Base-by-base conservation (phyloP, 129 eudicot species). In the Ambrosia artemisiifolia region DNA sequence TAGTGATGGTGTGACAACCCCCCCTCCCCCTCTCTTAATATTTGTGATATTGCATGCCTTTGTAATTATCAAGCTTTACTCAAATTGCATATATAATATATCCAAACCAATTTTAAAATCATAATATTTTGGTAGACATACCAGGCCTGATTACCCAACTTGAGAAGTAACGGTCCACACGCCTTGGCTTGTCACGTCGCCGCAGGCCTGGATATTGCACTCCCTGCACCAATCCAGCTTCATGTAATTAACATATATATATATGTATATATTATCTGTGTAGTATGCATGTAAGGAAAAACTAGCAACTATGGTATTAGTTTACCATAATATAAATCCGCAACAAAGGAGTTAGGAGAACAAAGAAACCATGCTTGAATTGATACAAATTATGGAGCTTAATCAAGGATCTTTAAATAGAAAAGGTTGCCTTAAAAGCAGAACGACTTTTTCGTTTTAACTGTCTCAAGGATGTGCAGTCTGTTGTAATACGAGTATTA, bases 141-240 rank as follows among this genome's bases (percentile, higher is more conserved):
- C 98, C 98, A 69, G 98, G 98, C 75, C 80, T 90, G 59, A 94
- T 88, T 54, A 90, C 80, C 98, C 98, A 94, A 78, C 98, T 90
- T 7, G 98, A 94, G 54, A 94, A 94, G 83, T 94, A 94, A 51
- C 59, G 85, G 71, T 90, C 96, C 73, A 94, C 98, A n/a, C 96
- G 98, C 78, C 97, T 85, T 34, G 98, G 98, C 69, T 90, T 94
- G 63, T 90, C 98, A 24, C 89, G 86, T 71, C 80, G 79, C 20
- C 85, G 76, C 82, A 94, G 64, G 77, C 82, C 70, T 69, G 97
- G 91, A 86, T 94, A 88, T 12, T 92, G 92, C 44, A 94, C 97
- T 48, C 85, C 95, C 98, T 94, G 83, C 74, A 83, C 28, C 54
- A 77, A 17, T 54, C 36, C 48, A 71, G 69, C 50, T 17, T 53